Percentiles rank a stretch among this genome's conserved stretches.
These are phyloP conservation scores for Chlorella sp. DNA, from an alignment of 139 green algal genomes.

Conservation along the genomic window DNA sequence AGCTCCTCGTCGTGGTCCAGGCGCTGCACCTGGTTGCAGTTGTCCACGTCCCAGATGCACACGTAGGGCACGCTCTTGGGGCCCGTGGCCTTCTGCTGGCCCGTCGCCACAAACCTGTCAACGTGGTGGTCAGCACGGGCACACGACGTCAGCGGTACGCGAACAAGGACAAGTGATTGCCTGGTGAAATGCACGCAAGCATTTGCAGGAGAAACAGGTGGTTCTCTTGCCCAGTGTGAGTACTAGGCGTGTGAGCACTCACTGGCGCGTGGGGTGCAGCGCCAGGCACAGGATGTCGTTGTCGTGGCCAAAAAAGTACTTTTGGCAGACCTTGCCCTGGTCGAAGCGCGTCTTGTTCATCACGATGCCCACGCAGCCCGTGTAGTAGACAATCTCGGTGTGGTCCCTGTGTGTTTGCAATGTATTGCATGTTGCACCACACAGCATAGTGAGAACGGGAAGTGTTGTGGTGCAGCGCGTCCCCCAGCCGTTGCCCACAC, in stretches of 20 bases:
- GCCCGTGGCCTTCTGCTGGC: slow-evolving; percentile 41
- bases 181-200: too few species aligned
- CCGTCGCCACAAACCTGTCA: slow-evolving; percentile 49
- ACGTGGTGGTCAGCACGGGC: too few species aligned
- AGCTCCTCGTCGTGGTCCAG: slow-evolving; percentile 41
- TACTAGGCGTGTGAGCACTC: too few species aligned
- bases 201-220: too few species aligned
- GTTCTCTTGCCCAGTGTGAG: too few species aligned
- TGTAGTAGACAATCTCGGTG: slow-evolving; percentile 53
- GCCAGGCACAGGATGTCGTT: slow-evolving; percentile 47
- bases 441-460: too few species aligned
- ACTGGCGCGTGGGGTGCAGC: slow-evolving; percentile 25
- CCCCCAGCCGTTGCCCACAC: too few species aligned
- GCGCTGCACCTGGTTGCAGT: slow-evolving; percentile 42
- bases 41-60: slow-evolving; percentile 50
- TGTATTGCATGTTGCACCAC: too few species aligned
- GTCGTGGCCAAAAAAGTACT: slow-evolving; percentile 61
- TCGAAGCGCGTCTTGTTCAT: slow-evolving; percentile 41
- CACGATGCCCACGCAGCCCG: slow-evolving; percentile 48
- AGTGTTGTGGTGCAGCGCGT: too few species aligned
- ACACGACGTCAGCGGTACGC: too few species aligned
- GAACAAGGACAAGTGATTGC: too few species aligned
- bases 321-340: slow-evolving; percentile 28
- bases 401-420: slow-evolving; percentile 3
- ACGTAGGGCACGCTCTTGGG: slow-evolving; percentile 32